Conservation (phyloP, 306 rosid species). For the Trichosanthes cucumerina region DNA sequence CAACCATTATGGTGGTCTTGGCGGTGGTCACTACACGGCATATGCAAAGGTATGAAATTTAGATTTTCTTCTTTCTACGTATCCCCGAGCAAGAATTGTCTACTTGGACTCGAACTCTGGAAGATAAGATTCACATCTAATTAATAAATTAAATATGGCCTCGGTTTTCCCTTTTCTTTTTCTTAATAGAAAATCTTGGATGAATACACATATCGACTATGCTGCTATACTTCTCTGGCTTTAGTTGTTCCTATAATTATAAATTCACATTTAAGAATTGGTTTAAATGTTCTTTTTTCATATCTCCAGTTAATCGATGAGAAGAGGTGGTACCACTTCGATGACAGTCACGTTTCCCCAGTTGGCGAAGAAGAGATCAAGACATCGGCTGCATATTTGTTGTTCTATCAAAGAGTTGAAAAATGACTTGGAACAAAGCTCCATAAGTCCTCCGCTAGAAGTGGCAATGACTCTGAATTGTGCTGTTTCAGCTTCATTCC, state of each 20-base stretch:
- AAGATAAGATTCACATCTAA: neutral
- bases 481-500: slow-evolving; percentile 5
- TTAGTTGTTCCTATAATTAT: no score
- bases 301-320: slow-evolving; percentile 75
- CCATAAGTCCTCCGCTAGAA: neutral
- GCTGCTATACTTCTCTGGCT: neutral
- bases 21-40: slow-evolving; percentile 98
- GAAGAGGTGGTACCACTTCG: slow-evolving; percentile 92
- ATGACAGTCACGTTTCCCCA: slow-evolving; percentile 69
- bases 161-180: neutral
- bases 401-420: slow-evolving; percentile 78
- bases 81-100: neutral
- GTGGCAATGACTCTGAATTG: neutral
- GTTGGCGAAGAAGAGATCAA: slow-evolving; percentile 66
- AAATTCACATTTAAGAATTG: no score
- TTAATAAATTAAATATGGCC: neutral
- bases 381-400: slow-evolving; percentile 83
- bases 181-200: neutral
- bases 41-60: slow-evolving; percentile 58
- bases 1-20: slow-evolving; percentile 97
- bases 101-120: neutral
- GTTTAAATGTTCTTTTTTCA: neutral
- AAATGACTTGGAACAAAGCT: neutral
- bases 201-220: neutral
- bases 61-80: neutral